Evolutionary conservation across 345 rosid genomes (phyloP).

Genomic region (Ceriops tagal): DNA sequence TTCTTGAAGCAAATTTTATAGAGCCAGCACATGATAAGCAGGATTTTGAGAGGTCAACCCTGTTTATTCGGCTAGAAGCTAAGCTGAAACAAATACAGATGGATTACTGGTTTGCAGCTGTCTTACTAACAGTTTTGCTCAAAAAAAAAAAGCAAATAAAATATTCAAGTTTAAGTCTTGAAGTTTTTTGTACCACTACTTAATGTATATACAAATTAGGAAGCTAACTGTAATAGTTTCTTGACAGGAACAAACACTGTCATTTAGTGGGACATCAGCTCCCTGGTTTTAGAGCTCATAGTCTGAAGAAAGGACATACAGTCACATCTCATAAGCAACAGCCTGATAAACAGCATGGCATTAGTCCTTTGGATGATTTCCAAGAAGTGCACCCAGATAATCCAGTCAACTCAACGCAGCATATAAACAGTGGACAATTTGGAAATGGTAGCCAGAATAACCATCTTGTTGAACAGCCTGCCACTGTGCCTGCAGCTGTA

Average conservation of each 20-base stretch:
- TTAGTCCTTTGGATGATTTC: constrained; percentile 13
- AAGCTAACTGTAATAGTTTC: not conserved
- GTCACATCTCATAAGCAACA: constrained; percentile 27
- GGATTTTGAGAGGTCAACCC: constrained; percentile 86
- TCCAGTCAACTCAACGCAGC: constrained; percentile 13
- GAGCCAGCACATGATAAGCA: constrained; percentile 99
- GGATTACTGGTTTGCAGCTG: constrained; percentile 70
- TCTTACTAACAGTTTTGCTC: not conserved
- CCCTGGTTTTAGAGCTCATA: constrained; percentile 20
- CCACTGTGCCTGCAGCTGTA: constrained; percentile 19
- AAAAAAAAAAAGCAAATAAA: too few species aligned
- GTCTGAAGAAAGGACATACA: constrained; percentile 20
- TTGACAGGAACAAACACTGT: constrained; percentile 53
- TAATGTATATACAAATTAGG: not conserved
- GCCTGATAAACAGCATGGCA: constrained; percentile 15
- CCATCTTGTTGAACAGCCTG: constrained; percentile 10
- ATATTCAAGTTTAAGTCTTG: too few species aligned
- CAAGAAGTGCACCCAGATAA: constrained; percentile 25
- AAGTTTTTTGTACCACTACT: too few species aligned
- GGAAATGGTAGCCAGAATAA: not conserved
- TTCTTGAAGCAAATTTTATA: constrained; percentile 90
- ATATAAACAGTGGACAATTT: constrained; percentile 18
- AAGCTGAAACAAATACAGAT: constrained; percentile 58
- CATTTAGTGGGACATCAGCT: constrained; percentile 47
- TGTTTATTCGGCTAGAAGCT: constrained; percentile 65